phyloP scores from a whole-genome alignment of 2,329 filamentous ascomycete genomes.

The Penicillium freii region DNA sequence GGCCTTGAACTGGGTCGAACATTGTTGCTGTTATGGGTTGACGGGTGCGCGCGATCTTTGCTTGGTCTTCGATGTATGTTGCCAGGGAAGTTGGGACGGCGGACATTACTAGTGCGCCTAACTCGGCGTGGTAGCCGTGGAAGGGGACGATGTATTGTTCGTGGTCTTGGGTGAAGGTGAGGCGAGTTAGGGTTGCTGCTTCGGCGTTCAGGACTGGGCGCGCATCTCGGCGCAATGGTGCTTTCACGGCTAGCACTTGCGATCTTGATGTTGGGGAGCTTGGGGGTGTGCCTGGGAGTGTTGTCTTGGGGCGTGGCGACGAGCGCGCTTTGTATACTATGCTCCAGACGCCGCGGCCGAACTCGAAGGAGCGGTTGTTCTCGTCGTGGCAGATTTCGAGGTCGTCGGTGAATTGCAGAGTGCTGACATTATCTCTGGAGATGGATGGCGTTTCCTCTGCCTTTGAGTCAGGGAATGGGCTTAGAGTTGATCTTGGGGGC shows the following conservation, averaged over 20 bases:
- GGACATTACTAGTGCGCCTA: slow-evolving; percentile 44
- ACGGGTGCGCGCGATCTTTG: slow-evolving; percentile 26
- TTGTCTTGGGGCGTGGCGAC: slow-evolving; percentile 11
- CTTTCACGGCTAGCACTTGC: slow-evolving; percentile 47
- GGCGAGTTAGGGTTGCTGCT: slow-evolving; percentile 42
- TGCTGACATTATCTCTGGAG: slow-evolving; percentile 8
- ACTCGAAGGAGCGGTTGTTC: slow-evolving; percentile 36
- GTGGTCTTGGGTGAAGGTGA: slow-evolving; percentile 34
- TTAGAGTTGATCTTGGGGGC: slow-evolving; percentile 3
- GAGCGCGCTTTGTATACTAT: slow-evolving; percentile 46
- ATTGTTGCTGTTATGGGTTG: slow-evolving; percentile 43
- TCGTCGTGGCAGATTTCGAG: slow-evolving; percentile 33
- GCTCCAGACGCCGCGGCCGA: slow-evolving; percentile 50
- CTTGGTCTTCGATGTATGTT: slow-evolving; percentile 41
- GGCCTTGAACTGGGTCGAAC: slow-evolving; percentile 47
- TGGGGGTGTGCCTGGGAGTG: slow-evolving; percentile 29
- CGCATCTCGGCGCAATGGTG: slow-evolving; percentile 43
- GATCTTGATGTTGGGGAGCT: slow-evolving; percentile 36
- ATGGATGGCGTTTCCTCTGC: background rate
- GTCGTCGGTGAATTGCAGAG: slow-evolving; percentile 33
- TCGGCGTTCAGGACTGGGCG: slow-evolving; percentile 43
- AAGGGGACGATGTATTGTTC: slow-evolving; percentile 45
- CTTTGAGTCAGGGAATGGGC: slow-evolving; percentile 6
- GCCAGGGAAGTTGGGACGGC: slow-evolving; percentile 46
- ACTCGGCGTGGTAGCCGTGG: slow-evolving; percentile 42